Percentiles rank a stretch among this genome's conserved stretches.
These are phyloP conservation scores for Salix viminalis DNA, from an alignment of 345 rosid genomes.

Conservation along the genomic window DNA sequence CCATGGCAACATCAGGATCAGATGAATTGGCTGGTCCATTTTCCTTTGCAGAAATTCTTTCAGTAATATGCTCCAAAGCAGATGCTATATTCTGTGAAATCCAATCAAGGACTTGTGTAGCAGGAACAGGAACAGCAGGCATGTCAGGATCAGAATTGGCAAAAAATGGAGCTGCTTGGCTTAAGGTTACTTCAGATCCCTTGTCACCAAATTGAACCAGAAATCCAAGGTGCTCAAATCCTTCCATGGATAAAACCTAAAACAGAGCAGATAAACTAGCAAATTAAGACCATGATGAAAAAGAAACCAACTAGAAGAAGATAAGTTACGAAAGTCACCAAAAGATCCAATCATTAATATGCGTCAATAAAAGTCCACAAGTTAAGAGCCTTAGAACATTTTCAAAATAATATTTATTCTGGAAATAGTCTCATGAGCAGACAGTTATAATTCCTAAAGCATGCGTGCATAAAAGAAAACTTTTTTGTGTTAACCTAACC, in stretches of 20 bases:
- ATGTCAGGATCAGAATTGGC: slow-evolving; percentile 99
- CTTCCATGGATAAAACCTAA: slow-evolving; percentile 89
- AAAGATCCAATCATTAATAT: neutral
- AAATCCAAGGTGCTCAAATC: slow-evolving; percentile 93
- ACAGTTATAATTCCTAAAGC: neutral
- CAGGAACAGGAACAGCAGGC: slow-evolving; percentile 96
- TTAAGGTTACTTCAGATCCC: slow-evolving; percentile 72
- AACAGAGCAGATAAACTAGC: slow-evolving; percentile 18
- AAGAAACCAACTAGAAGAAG: slow-evolving; percentile 1
- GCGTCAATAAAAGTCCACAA: neutral
- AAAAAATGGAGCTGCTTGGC: slow-evolving; percentile 91
- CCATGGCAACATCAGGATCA: slow-evolving; percentile 89
- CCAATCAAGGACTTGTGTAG: slow-evolving; percentile 88
- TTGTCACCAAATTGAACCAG: slow-evolving; percentile 90
- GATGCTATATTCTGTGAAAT: slow-evolving; percentile 71
- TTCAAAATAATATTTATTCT: neutral
- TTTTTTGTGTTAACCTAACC: neutral
- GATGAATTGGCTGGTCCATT: slow-evolving; percentile 63
- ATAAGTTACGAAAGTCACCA: neutral
- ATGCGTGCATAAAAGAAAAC: neutral
- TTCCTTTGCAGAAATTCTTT: slow-evolving; percentile 83
- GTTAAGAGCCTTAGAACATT: neutral
- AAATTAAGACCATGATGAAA: slow-evolving; percentile 15
- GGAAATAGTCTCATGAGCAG: neutral
- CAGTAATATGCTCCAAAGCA: slow-evolving; percentile 71